Evolutionary conservation across 2,329 filamentous ascomycete species (phyloP).

Genomic region (Nothophoma quercina): DNA sequence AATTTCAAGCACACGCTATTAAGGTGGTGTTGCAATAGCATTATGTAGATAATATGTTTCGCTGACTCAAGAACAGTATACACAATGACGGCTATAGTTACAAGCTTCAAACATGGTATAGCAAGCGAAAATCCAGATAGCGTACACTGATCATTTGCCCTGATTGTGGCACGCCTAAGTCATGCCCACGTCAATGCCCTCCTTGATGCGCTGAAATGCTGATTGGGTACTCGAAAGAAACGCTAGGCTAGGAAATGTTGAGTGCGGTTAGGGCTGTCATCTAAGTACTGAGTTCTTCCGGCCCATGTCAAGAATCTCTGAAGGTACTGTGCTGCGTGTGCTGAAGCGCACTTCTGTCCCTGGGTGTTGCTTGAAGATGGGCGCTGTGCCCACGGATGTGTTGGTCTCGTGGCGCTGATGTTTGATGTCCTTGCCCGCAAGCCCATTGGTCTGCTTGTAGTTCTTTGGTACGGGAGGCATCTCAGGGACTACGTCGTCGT

Average conservation of each 20-base stretch:
- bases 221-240: conserved; percentile 10
- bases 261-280: conserved; percentile 6
- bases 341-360: conserved; percentile 51
- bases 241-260: conserved; percentile 1
- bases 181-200: neutral
- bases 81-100: conserved; percentile 13
- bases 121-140: conserved; percentile 3
- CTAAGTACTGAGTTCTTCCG: conserved; percentile 30
- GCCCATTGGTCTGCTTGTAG: conserved; percentile 24
- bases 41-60: conserved; percentile 16
- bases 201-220: conserved; percentile 16
- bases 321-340: conserved; percentile 47
- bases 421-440: conserved; percentile 43
- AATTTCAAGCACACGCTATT: too few relatives aligned
- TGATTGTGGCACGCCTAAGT: neutral
- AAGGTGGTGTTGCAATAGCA: conserved; percentile 7
- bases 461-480: conserved; percentile 40
- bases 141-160: too few relatives aligned
- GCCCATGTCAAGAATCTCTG: conserved; percentile 48
- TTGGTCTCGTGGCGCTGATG: conserved; percentile 45
- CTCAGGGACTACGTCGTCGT: conserved; percentile 40
- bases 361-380: conserved; percentile 51
- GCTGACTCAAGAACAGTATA: conserved; percentile 15
- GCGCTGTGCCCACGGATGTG: conserved; percentile 46
- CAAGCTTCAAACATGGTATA: conserved; percentile 7